Conservation (phyloP, 176 grass and related monocot species). For the Hordeum marinum region DNA sequence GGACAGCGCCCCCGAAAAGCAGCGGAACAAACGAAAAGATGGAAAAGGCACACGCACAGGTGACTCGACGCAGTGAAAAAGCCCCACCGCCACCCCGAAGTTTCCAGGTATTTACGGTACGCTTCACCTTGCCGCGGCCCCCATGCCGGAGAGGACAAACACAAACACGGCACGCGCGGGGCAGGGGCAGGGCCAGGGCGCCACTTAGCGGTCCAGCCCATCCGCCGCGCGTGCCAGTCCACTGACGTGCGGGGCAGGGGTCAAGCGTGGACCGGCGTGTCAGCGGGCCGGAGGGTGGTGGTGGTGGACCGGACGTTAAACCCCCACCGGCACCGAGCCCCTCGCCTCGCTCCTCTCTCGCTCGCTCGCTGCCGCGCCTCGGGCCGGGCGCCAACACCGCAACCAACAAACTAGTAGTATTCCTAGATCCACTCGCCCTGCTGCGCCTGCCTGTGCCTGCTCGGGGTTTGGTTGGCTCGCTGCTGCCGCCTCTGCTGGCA, state of each 20-base stretch:
- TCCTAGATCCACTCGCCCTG: constrained; percentile 36
- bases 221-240: not conserved
- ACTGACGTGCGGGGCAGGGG: fast-evolving
- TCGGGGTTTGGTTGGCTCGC: no score
- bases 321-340: constrained; percentile 11
- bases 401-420: not conserved
- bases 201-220: constrained; percentile 23
- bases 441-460: not conserved
- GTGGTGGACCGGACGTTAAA: not conserved
- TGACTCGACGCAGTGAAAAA: not conserved
- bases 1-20: not conserved
- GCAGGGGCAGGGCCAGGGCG: not conserved
- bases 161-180: constrained; percentile 32
- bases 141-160: not conserved
- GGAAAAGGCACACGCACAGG: not conserved
- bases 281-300: not conserved
- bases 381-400: constrained; percentile 13
- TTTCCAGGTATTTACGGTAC: not conserved
- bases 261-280: fast-evolving
- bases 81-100: not conserved
- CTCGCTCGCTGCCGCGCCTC: constrained; percentile 23
- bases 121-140: not conserved
- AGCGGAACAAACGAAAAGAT: constrained; percentile 6
- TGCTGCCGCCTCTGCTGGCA: not conserved
- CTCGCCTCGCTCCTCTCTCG: constrained; percentile 1